Conservation (phyloP, 371 early-diverging fungal species). For the Blakeslea trispora region DNA sequence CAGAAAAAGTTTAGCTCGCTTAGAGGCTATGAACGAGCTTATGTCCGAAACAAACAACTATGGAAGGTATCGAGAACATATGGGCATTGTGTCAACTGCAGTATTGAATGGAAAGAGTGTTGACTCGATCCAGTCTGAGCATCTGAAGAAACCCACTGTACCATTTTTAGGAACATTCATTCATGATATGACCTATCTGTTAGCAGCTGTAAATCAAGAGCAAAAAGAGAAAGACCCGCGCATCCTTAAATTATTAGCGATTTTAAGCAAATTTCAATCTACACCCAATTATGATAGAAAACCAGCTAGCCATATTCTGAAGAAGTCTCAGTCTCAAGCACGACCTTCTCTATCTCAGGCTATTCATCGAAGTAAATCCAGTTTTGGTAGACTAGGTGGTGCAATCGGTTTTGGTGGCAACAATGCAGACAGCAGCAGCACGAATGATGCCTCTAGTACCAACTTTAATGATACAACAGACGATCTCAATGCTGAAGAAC, state of each 20-base stretch:
- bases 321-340: conserved; percentile 33
- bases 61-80: conserved; percentile 68
- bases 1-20: conserved; percentile 60
- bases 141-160: conserved; percentile 60
- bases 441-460: not conserved
- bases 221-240: conserved; percentile 57
- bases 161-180: conserved; percentile 82
- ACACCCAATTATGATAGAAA: conserved; percentile 60
- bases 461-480: conserved; percentile 6
- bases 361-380: conserved; percentile 53
- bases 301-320: conserved; percentile 12
- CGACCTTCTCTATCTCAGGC: conserved; percentile 58
- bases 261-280: conserved; percentile 55
- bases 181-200: conserved; percentile 77
- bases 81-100: conserved; percentile 48
- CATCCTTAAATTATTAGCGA: conserved; percentile 51
- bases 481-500: conserved; percentile 37
- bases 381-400: conserved; percentile 48
- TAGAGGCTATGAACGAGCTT: conserved; percentile 62
- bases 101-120: conserved; percentile 42
- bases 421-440: conserved; percentile 2
- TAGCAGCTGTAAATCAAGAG: conserved; percentile 60
- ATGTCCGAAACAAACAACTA: conserved; percentile 78
- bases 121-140: conserved; percentile 43
- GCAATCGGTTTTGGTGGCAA: conserved; percentile 27